These are phyloP conservation scores for Rubia yunnanensis DNA, from an alignment of 257 asterid species.

Conservation along the genomic window DNA sequence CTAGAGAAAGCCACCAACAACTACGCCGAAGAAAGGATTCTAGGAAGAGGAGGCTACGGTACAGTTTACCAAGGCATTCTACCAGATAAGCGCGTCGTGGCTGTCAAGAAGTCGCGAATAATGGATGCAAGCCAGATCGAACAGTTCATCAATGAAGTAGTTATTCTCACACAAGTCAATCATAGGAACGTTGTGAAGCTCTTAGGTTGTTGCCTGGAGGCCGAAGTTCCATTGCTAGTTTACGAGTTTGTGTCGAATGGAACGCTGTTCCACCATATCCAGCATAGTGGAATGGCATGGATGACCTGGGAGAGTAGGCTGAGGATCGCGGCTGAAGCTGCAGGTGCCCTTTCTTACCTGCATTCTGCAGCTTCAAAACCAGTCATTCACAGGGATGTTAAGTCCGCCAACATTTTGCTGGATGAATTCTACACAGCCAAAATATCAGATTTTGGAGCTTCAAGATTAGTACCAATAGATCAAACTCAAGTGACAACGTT, in stretches of 20 bases:
- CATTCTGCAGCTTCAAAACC: slow-evolving; percentile 65
- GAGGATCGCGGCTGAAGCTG: slow-evolving; percentile 57
- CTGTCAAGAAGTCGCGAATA: slow-evolving; percentile 54
- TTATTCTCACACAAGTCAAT: slow-evolving; percentile 69
- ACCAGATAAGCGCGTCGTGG: slow-evolving; percentile 43
- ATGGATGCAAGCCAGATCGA: slow-evolving; percentile 58
- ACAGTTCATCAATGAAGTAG: slow-evolving; percentile 66
- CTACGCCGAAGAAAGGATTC: slow-evolving; percentile 47
- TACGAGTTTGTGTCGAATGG: slow-evolving; percentile 63
- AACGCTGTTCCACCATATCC: slow-evolving; percentile 53
- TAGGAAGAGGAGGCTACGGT: slow-evolving; percentile 72
- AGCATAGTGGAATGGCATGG: slow-evolving; percentile 27
- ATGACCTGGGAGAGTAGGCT: slow-evolving; percentile 58
- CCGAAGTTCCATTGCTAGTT: slow-evolving; percentile 63
- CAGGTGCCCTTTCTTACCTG: slow-evolving; percentile 60
- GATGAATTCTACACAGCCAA: slow-evolving; percentile 55
- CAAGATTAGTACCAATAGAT: slow-evolving; percentile 53
- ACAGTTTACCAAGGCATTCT: slow-evolving; percentile 63
- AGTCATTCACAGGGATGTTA: slow-evolving; percentile 65
- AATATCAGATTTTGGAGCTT: slow-evolving; percentile 78
- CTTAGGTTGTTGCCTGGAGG: slow-evolving; percentile 64
- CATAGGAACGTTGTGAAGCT: slow-evolving; percentile 71
- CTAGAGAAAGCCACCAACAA: slow-evolving; percentile 46
- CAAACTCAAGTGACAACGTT: slow-evolving; percentile 57
- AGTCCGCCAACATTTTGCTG: slow-evolving; percentile 57